A percentile compares a stretch with the other conserved stretches of the same genome.
Conservation (phyloP, 2,329 filamentous ascomycete species). For the Tolypocladium inflatum region DNA sequence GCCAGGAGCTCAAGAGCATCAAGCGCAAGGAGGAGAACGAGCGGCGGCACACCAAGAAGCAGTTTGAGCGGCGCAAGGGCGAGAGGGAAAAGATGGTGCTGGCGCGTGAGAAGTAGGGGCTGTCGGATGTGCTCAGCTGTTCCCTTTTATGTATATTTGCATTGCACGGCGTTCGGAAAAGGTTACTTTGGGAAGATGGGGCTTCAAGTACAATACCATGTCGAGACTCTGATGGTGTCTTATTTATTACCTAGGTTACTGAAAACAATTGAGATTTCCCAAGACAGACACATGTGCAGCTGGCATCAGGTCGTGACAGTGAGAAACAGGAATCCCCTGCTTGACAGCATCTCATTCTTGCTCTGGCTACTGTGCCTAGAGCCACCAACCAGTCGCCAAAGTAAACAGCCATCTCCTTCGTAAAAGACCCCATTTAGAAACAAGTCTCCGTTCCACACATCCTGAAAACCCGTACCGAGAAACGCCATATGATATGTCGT, state of each 20-base stretch:
- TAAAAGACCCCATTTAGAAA: neutral
- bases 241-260: neutral
- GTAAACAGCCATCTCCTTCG: neutral
- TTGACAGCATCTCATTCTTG: neutral
- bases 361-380: neutral
- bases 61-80: slow-evolving; percentile 59
- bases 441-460: neutral
- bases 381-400: neutral
- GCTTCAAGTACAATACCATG: neutral
- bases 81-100: slow-evolving; percentile 93
- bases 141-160: neutral
- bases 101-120: slow-evolving; percentile 44
- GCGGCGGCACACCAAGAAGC: slow-evolving; percentile 80
- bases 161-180: slow-evolving; percentile 1
- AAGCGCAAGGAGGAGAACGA: slow-evolving; percentile 93
- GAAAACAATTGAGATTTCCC: neutral
- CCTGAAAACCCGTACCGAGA: neutral
- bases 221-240: neutral
- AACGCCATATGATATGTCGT: neutral
- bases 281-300: neutral
- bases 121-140: neutral
- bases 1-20: slow-evolving; percentile 75
- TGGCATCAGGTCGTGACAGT: neutral
- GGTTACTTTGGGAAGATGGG: neutral
- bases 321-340: neutral